Evolutionary conservation across 164 flowering plant genomes (phyloP).

Genomic region (Echeveria elegans): DNA sequence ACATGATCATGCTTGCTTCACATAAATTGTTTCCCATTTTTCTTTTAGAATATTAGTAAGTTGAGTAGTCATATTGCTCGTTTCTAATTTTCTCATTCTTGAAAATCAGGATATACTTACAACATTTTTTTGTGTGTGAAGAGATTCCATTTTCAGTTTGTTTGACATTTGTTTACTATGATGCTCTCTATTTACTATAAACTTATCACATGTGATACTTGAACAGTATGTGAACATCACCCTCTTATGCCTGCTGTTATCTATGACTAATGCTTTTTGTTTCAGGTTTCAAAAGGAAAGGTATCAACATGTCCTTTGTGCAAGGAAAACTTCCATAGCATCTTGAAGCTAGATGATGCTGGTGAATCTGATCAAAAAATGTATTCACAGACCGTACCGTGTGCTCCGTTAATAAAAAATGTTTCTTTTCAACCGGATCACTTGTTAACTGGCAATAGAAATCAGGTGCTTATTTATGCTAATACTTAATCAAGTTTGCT

Average conservation of each 20-base stretch:
- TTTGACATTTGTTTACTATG: not conserved
- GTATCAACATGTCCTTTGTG: conserved; percentile 79
- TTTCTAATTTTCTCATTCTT: not conserved
- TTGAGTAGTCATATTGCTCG: not conserved
- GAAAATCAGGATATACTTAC: not conserved
- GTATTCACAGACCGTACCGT: conserved; percentile 79
- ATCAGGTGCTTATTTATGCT: conserved; percentile 31
- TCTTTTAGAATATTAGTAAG: not conserved
- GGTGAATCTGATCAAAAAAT: conserved; percentile 67
- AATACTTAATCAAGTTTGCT: too few species aligned
- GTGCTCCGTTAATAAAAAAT: conserved; percentile 25
- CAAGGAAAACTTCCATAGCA: conserved; percentile 62
- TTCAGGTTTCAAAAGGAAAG: conserved; percentile 53
- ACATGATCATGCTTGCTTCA: not conserved
- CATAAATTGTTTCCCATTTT: not conserved
- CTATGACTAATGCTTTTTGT: not conserved
- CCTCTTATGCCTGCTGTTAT: not conserved
- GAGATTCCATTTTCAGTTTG: not conserved
- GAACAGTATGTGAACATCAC: not conserved
- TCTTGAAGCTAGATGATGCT: conserved; percentile 64
- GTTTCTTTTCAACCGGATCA: conserved; percentile 33
- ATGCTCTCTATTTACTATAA: not conserved
- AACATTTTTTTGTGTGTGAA: too few species aligned
- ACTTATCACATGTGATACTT: not conserved
- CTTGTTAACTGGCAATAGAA: conserved; percentile 16